These are phyloP conservation scores for Aspergillus udagawae DNA, from an alignment of 2,329 filamentous ascomycete species.

Conservation along the genomic window DNA sequence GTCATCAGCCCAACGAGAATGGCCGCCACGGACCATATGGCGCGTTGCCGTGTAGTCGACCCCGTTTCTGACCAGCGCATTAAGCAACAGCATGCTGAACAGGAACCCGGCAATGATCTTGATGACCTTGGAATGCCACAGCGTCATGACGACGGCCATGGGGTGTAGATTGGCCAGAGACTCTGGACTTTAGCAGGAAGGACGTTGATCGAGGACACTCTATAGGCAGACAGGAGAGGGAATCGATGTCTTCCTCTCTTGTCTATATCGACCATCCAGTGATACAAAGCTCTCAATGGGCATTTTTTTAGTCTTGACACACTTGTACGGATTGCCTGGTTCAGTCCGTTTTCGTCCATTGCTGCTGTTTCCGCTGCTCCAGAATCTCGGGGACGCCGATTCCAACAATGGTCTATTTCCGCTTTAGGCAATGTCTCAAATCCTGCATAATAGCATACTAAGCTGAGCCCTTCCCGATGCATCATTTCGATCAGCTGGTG, in stretches of 20 bases:
- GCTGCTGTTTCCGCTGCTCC: no score
- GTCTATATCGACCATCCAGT: not conserved
- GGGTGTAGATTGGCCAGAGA: not conserved
- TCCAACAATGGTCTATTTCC: not conserved
- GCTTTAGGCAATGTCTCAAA: not conserved
- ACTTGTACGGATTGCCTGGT: not conserved
- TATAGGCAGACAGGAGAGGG: not conserved
- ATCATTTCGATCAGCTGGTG: not conserved
- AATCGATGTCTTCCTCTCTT: not conserved
- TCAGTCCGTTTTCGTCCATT: not conserved
- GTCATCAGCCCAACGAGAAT: slow-evolving; percentile 8
- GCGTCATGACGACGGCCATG: slow-evolving; percentile 6
- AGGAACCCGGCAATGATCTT: slow-evolving; percentile 3
- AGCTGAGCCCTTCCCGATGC: not conserved
- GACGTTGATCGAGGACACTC: not conserved
- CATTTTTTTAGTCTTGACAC: not conserved
- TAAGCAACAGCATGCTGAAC: not conserved
- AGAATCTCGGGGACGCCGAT: not conserved
- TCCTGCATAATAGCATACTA: no score
- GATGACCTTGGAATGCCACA: slow-evolving; percentile 1
- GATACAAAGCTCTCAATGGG: not conserved
- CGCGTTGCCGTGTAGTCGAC: slow-evolving; percentile 2
- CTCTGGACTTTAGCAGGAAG: not conserved
- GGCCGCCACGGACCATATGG: slow-evolving; percentile 2
- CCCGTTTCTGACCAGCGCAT: not conserved